Evolutionary conservation across 2,329 filamentous ascomycete genomes (phyloP), one percentile per base, ranked within the genome.

Genomic region (Sporothrix pallida): DNA sequence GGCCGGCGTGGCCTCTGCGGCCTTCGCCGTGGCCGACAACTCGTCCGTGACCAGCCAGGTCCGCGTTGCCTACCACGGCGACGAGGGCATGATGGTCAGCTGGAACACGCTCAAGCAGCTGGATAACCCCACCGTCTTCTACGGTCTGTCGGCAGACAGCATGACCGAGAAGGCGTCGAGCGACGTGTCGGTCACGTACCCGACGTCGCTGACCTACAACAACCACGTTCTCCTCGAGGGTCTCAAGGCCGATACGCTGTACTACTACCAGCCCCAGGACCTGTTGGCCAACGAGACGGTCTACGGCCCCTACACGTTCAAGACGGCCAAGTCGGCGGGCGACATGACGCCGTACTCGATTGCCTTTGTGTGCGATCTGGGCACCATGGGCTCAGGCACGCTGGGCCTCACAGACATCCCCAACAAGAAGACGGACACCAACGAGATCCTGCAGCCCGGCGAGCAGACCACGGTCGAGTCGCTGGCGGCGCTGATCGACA

Each of bases 211-310:
- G n/a, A 81, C 79, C 0, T 81, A 80, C 76, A 79, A 78, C 77
- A 82, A 87, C 79, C 83, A 87, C 63, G 85, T 87, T 17, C 81
- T 82, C 73, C 81, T 87, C 69, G 77, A 77, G 2, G 75, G 80
- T 42, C 78, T 87, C 52, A 76, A 82, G 70, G 77, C 84, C 0
- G 83, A 80, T 23, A 85, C 82, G 3, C 85, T 81, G 3, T 87
- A 87, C 78, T 87, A 84, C 79, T 87, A 87, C 77, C 79, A 83
- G 77, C 86, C 87, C 46, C 77, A 81, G 2, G 82, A 82, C 0
- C 80, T 84, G 72, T 86, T 87, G 75, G 84, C 84, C n/a, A 87
- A 84, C 7, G 86, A 85, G 6, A 78, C 80, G 26, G 86, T 85
- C 1, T 79, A 83, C 37, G 60, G 58, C 1, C 75, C 74, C 2